Base-by-base conservation (phyloP, 2,329 filamentous ascomycete species). In the Fusarium citri region DNA sequence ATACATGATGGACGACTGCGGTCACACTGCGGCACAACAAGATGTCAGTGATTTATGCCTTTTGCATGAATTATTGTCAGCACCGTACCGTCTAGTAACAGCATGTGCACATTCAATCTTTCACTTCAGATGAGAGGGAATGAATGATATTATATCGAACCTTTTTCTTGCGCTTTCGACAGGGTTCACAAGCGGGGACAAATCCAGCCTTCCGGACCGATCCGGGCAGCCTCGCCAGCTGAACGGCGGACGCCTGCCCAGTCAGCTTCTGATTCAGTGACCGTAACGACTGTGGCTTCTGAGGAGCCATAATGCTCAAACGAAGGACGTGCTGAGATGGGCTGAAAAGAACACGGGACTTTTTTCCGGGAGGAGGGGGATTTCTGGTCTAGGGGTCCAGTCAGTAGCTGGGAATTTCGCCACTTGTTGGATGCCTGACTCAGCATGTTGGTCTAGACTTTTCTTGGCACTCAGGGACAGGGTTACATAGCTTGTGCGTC, bases 151-250 rank as follows among this genome's bases (percentile, higher is more conserved):
- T 18, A 18, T 25, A 20, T 10, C 47, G 3, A 22, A 58, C 55
- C 55, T 58, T 58, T 34, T 58, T 58, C 47, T 58, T 58, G 2
- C 55, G 55, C 20, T 28, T 58, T 5, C 37, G 55, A 14, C 55
- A 58, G 9, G 23, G 30, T 34, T 58, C 55, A 22, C 55, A 58
- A 7, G 55, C 55, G 8, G 55, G 55, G 26, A 58, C 34, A 5
- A 26, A 37, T 14, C 55, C 55, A 4, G 26, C 47, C 22, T 43
- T 58, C 22, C 55, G 22, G 12, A 8, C 20, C 12, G 25, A 8
- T 23, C 23, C 15, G 14, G 31, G 34, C 16, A n/a, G 30, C 30
- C 22, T 37, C 22, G 12, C 47, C 47, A 31, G 15, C 30, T 31
- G 30, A 22, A 25, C 5, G 20, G 6, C 2, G 2, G 48, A 37